Evolutionary conservation across 2,329 filamentous ascomycete genomes (phyloP).

Genomic region (Fusarium phyllophilum): DNA sequence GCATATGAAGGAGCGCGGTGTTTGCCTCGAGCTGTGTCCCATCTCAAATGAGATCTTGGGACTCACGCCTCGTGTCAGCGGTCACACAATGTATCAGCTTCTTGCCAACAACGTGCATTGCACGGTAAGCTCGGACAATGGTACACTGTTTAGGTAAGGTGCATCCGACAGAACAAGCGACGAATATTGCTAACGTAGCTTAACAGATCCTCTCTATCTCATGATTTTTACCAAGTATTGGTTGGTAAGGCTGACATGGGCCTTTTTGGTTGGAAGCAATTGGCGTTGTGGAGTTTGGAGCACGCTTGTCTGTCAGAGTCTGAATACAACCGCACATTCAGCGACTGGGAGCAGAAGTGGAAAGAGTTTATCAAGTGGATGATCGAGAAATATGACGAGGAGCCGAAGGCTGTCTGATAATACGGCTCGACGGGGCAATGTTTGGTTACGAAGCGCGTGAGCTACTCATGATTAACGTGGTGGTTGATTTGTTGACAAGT

Average conservation of each 20-base stretch:
- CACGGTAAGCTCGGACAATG: conserved; percentile 79
- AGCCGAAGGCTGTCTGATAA: conserved; percentile 3
- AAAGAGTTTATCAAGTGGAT: conserved; percentile 65
- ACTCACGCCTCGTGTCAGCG: conserved; percentile 70
- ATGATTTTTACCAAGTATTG: conserved; percentile 83
- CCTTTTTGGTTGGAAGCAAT: conserved; percentile 76
- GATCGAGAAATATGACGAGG: conserved; percentile 52
- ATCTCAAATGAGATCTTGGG: conserved; percentile 82
- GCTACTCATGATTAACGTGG: background rate
- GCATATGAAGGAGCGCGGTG: conserved; percentile 68
- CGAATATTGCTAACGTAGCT: background rate
- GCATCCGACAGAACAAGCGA: background rate
- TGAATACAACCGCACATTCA: conserved; percentile 51
- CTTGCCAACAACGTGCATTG: conserved; percentile 79
- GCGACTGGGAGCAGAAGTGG: conserved; percentile 67
- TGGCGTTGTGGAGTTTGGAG: conserved; percentile 70
- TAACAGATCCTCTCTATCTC: conserved; percentile 72
- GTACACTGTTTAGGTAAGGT: conserved; percentile 73
- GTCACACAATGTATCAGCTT: conserved; percentile 74
- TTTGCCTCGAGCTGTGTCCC: conserved; percentile 80
- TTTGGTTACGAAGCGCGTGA: background rate
- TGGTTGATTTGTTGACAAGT: background rate
- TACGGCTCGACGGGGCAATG: background rate
- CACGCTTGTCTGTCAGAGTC: conserved; percentile 64
- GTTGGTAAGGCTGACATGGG: conserved; percentile 74